Percentiles rank a stretch among this genome's conserved stretches.
Evolutionary conservation across 305 asterid genomes (phyloP).

Genomic region (Withania somnifera): DNA sequence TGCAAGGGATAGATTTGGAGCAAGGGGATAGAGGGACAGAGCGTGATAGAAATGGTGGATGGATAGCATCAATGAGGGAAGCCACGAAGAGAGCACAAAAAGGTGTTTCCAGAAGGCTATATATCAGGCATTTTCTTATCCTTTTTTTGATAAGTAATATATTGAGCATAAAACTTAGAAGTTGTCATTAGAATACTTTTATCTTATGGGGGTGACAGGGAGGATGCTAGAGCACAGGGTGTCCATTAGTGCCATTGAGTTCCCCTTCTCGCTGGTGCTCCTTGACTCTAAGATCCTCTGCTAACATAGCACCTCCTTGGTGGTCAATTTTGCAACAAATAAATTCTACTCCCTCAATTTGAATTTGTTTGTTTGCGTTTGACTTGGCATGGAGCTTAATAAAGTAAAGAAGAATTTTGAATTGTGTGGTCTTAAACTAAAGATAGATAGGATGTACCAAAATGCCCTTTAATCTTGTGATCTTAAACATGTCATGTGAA

Average conservation of each 20-base stretch:
- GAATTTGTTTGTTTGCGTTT: too few relatives aligned
- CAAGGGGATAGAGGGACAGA: background rate
- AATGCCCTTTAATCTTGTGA: too few relatives aligned
- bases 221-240: background rate
- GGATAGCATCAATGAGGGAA: background rate
- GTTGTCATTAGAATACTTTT: background rate
- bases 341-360: too few relatives aligned
- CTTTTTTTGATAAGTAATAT: background rate
- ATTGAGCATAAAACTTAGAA: background rate
- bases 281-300: background rate
- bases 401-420: too few relatives aligned
- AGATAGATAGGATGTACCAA: too few relatives aligned
- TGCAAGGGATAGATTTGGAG: background rate
- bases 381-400: too few relatives aligned
- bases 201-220: background rate
- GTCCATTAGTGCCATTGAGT: background rate
- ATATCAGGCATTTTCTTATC: background rate
- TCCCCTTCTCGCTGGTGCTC: background rate
- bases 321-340: background rate
- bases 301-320: background rate
- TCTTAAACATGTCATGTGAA: too few relatives aligned
- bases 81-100: background rate
- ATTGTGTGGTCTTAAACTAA: too few relatives aligned
- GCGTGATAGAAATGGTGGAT: background rate
- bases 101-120: background rate